Evolutionary conservation across 306 rosid genomes (phyloP).

Genomic region (Crataegus laevigata): DNA sequence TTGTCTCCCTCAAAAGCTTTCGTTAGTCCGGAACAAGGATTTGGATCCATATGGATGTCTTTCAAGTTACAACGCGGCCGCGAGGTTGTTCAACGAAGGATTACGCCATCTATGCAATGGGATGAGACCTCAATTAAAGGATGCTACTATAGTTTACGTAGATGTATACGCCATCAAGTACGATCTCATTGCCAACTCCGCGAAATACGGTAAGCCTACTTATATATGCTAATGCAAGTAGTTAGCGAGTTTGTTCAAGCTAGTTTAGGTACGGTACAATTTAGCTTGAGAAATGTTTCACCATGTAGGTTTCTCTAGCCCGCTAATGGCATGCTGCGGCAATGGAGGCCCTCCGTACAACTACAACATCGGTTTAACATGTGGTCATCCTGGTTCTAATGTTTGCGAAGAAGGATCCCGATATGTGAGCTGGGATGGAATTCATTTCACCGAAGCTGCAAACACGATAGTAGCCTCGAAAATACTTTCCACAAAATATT

Average conservation of each 20-base stretch:
- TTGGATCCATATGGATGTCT: constrained; percentile 69
- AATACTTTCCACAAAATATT: constrained; percentile 53
- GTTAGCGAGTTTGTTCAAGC: background rate
- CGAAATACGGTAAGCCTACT: constrained; percentile 48
- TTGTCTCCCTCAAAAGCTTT: constrained; percentile 77
- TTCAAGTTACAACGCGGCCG: constrained; percentile 60
- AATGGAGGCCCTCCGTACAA: constrained; percentile 90
- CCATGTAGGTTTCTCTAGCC: constrained; percentile 62
- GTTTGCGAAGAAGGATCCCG: constrained; percentile 57
- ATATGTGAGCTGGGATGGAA: constrained; percentile 76
- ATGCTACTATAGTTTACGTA: constrained; percentile 59
- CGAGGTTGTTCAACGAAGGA: constrained; percentile 61
- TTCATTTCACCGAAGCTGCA: constrained; percentile 74
- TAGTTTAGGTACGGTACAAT: background rate
- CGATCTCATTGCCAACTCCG: constrained; percentile 65
- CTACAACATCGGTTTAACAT: constrained; percentile 50
- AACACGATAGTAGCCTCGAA: constrained; percentile 50
- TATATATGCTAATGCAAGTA: background rate
- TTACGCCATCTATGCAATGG: constrained; percentile 33
- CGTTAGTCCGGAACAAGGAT: constrained; percentile 36
- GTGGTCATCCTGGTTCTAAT: constrained; percentile 68
- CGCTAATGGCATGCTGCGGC: constrained; percentile 86
- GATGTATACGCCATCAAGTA: constrained; percentile 70
- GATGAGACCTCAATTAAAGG: constrained; percentile 52
- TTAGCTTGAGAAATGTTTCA: background rate